phyloP scores from a whole-genome alignment of 2,329 filamentous ascomycete genomes.

The Ophiocordyceps camponoti-rufipedis region DNA sequence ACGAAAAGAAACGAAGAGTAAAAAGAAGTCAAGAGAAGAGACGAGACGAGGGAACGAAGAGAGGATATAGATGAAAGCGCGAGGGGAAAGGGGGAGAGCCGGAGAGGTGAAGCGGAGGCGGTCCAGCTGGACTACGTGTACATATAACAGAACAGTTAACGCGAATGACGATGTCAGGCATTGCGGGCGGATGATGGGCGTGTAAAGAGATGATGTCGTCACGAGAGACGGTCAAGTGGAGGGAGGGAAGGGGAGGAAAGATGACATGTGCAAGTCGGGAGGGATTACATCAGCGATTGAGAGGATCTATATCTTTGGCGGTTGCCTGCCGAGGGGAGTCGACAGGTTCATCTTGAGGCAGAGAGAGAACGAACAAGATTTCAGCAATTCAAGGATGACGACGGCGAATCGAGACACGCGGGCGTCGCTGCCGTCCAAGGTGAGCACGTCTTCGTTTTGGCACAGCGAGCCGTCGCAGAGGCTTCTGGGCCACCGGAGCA shows the following conservation, averaged over 20 bases:
- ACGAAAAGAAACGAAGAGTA: background rate
- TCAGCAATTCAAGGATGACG: conserved; percentile 11
- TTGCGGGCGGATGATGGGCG: background rate
- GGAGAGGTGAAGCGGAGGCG: background rate
- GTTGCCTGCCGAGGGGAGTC: no score
- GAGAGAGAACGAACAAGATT: no score
- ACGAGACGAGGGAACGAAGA: conserved; percentile 1
- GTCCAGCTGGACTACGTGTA: background rate
- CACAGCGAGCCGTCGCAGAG: conserved; percentile 46
- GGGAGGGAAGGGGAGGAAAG: no score
- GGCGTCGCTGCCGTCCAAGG: conserved; percentile 38
- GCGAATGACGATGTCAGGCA: background rate
- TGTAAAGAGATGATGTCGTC: background rate
- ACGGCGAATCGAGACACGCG: conserved; percentile 8
- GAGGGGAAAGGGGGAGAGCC: background rate
- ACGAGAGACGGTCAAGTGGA: background rate
- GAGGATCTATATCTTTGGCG: no score
- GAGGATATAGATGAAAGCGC: background rate
- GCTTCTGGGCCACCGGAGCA: conserved; percentile 51
- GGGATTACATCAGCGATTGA: no score
- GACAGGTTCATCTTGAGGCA: no score
- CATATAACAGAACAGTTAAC: background rate
- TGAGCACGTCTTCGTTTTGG: conserved; percentile 55
- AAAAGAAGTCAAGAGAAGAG: background rate
- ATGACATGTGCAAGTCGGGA: no score